Evolutionary conservation across 163 green algal genomes (phyloP).

Genomic region (Volvox carteri): DNA sequence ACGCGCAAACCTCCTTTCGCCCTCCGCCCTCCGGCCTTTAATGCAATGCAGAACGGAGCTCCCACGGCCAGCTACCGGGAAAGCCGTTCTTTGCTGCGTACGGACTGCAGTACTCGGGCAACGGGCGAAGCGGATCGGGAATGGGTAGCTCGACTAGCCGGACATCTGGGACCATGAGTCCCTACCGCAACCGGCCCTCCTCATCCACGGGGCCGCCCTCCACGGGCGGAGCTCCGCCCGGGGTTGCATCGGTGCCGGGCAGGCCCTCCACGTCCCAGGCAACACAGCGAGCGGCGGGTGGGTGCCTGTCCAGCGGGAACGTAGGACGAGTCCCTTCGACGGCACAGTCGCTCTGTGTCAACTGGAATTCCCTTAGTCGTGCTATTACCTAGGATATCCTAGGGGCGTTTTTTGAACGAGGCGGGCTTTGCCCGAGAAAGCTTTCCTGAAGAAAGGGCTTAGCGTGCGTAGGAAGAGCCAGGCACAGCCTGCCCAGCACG

Average conservation of each 20-base stretch:
- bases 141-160: neutral
- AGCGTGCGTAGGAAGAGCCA: no score
- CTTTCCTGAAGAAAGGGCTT: no score
- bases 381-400: no score
- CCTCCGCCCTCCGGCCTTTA: no score
- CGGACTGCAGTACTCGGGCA: slow-evolving; percentile 44
- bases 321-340: no score
- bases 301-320: no score
- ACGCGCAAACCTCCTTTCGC: no score
- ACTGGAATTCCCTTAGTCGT: no score
- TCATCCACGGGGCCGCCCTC: slow-evolving; percentile 29
- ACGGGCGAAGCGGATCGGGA: neutral
- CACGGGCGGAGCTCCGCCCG: neutral
- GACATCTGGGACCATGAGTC: slow-evolving; percentile 7
- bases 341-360: no score
- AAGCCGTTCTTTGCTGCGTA: slow-evolving; percentile 51
- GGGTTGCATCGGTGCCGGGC: neutral
- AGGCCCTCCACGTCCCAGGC: slow-evolving; percentile 41
- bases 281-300: slow-evolving; percentile 14
- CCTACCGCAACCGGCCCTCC: slow-evolving; percentile 39
- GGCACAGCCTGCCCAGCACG: no score
- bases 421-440: no score
- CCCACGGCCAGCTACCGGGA: slow-evolving; percentile 16
- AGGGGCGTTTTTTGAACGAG: no score
- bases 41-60: slow-evolving; percentile 18